Base-by-base conservation (phyloP, 352 stramenopile genomes). In the Elongisporangium prolatum region DNA sequence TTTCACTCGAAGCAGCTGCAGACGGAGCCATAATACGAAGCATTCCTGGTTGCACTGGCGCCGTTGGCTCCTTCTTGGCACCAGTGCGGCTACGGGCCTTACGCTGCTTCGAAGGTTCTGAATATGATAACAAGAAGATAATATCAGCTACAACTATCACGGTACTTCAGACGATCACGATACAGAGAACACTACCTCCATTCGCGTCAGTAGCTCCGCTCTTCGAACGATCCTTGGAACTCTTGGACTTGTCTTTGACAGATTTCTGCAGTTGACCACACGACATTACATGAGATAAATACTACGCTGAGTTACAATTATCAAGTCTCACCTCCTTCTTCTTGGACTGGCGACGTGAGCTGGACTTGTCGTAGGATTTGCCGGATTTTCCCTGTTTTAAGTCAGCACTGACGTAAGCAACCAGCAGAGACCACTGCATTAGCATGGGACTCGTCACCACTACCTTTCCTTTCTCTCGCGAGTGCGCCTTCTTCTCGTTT, bases 391-490 rank as follows among this genome's bases (percentile, higher is more conserved):
- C 66, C 74, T 84, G 18, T 17, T 52, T n/a, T 22, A 61, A 54
- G 21, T 44, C 40, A 62, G n/a, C 48, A 67, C 50, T 22, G 64
- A 18, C 4, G 28, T 24, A 3, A 50, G 17, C 34, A 25, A 25
- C 20, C 47, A 38, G 14, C 28, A 8, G 9, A 48, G 16, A 18
- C 6, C 20, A n/a, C 21, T 16, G 18, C 48, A 50, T 16, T 8
- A 3, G 11, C 37, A 22, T 13, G 11, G 9, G 4, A 9, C n/a
- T 37, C 20, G 16, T 54, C 9, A 25, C 14, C 2, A 3, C 7
- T 55, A 88, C 77, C 66, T 88, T 90, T 48, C 65, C 64, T 56
- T 90, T 91, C 50, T 89, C 81, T 48, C 84, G 82, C 28, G 60
- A 75, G 60, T 84, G 67, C 17, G 62, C 44, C 56, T 88, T 88